Evolutionary conservation across 2,329 filamentous ascomycete genomes (phyloP).

Genomic region (Sporothrix humicola): DNA sequence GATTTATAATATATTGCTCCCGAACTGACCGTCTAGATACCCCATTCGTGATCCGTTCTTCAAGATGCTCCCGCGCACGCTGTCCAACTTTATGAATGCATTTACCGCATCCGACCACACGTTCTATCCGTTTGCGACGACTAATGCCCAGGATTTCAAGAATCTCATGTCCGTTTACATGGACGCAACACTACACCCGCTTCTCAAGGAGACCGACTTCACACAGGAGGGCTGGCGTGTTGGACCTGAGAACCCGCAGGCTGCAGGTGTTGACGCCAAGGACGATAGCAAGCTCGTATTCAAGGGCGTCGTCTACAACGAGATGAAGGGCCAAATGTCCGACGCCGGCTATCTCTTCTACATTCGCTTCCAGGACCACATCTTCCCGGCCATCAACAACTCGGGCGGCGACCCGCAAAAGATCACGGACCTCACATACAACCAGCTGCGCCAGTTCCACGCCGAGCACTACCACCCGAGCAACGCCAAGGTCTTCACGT

Average conservation of each 20-base stretch:
- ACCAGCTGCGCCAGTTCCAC: constrained; percentile 87
- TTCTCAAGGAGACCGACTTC: constrained; percentile 90
- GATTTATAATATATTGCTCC: no score
- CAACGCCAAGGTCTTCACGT: constrained; percentile 95
- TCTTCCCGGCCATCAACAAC: constrained; percentile 94
- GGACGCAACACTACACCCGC: constrained; percentile 87
- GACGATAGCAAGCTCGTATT: constrained; percentile 79
- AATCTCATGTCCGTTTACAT: constrained; percentile 97
- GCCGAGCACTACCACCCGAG: constrained; percentile 95
- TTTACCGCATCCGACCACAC: constrained; percentile 97
- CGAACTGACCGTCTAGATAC: constrained; percentile 61
- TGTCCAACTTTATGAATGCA: constrained; percentile 99
- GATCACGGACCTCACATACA: constrained; percentile 93
- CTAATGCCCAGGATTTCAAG: constrained; percentile 91
- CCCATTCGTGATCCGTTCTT: constrained; percentile 99
- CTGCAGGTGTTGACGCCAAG: constrained; percentile 47
- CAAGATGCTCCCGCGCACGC: constrained; percentile 96
- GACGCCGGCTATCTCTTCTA: constrained; percentile 97
- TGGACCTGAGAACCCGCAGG: constrained; percentile 82
- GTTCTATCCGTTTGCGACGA: constrained; percentile 97
- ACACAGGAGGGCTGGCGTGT: constrained; percentile 96
- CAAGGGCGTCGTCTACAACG: constrained; percentile 98
- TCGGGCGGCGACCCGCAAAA: constrained; percentile 95
- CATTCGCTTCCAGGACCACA: constrained; percentile 91
- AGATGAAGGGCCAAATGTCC: constrained; percentile 99